phyloP scores from a whole-genome alignment of 1,139 yeast species.

The Eremothecium sinecaudum region DNA sequence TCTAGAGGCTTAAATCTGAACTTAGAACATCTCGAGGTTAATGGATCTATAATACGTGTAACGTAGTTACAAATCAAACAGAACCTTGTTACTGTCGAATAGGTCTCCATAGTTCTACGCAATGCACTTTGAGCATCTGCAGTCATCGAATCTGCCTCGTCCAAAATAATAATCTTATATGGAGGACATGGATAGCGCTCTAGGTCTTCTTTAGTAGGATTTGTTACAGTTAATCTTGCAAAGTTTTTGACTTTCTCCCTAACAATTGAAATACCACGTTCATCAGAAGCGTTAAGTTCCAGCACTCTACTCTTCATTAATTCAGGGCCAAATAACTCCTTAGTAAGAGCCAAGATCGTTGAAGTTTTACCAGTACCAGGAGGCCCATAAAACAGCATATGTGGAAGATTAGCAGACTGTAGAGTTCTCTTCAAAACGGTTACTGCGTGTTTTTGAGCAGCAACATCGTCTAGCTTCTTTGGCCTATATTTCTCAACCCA shows the following conservation, averaged over 20 bases:
- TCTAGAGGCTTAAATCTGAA: conserved; percentile 80
- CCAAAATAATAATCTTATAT: conserved; percentile 71
- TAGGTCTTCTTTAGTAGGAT: conserved; percentile 59
- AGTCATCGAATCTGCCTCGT: conserved; percentile 99
- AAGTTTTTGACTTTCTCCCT: conserved; percentile 87
- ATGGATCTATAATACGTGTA: conserved; percentile 90
- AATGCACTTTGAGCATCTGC: conserved; percentile 93
- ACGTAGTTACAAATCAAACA: conserved; percentile 92
- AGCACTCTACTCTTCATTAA: conserved; percentile 68
- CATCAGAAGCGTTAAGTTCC: conserved; percentile 93
- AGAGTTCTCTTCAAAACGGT: conserved; percentile 74
- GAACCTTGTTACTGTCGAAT: conserved; percentile 83
- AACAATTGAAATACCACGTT: conserved; percentile 87
- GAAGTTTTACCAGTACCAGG: conserved; percentile 98
- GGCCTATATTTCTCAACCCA: conserved; percentile 45
- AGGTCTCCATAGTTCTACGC: conserved; percentile 93
- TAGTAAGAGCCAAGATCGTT: conserved; percentile 79
- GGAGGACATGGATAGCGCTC: conserved; percentile 89
- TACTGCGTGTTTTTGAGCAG: conserved; percentile 89
- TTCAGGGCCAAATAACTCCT: conserved; percentile 68
- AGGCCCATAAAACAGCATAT: conserved; percentile 93
- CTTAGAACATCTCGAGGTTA: conserved; percentile 92
- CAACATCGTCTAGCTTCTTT: conserved; percentile 67
- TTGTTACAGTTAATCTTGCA: conserved; percentile 79
- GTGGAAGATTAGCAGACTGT: conserved; percentile 77